Percentiles rank a stretch among this genome's conserved stretches.
Evolutionary conservation across 108 stramenopile genomes (phyloP).

Genomic region (Tribonema minus): DNA sequence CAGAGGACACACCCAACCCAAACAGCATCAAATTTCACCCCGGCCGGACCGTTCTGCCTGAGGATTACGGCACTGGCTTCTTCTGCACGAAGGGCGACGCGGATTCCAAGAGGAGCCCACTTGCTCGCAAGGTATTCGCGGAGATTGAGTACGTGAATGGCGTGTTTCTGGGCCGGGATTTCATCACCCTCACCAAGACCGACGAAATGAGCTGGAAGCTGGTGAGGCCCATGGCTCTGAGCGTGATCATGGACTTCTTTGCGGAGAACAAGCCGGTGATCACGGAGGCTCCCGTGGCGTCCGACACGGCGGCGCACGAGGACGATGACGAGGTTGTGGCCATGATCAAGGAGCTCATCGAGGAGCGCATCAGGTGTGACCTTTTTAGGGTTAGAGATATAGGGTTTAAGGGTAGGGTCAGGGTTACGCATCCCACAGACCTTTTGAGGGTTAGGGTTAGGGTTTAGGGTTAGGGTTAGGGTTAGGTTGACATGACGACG

Average conservation of each 20-base stretch:
- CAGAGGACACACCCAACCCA: constrained; percentile 92
- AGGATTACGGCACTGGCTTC: constrained; percentile 64
- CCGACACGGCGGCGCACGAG: constrained; percentile 88
- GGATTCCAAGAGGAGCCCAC: constrained; percentile 61
- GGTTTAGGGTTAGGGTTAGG: no score
- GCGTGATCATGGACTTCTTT: constrained; percentile 86
- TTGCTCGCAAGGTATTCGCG: constrained; percentile 71
- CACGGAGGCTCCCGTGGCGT: constrained; percentile 67
- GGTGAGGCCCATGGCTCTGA: constrained; percentile 77
- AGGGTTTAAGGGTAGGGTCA: no score
- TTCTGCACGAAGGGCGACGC: constrained; percentile 58
- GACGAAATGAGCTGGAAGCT: constrained; percentile 76
- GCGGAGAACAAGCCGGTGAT: constrained; percentile 59
- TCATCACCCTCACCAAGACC: constrained; percentile 91
- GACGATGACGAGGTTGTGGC: constrained; percentile 93
- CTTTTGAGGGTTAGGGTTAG: no score
- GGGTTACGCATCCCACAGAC: no score
- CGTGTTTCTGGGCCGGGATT: constrained; percentile 86
- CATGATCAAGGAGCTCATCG: constrained; percentile 98
- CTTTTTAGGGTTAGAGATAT: no score
- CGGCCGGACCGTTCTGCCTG: constrained; percentile 67
- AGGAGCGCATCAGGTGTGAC: constrained; percentile 86
- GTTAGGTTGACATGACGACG: no score
- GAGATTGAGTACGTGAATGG: constrained; percentile 77
- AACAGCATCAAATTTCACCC: constrained; percentile 93